Base-by-base conservation (phyloP, 352 stramenopile species). In the Globisporangium emineosum region DNA sequence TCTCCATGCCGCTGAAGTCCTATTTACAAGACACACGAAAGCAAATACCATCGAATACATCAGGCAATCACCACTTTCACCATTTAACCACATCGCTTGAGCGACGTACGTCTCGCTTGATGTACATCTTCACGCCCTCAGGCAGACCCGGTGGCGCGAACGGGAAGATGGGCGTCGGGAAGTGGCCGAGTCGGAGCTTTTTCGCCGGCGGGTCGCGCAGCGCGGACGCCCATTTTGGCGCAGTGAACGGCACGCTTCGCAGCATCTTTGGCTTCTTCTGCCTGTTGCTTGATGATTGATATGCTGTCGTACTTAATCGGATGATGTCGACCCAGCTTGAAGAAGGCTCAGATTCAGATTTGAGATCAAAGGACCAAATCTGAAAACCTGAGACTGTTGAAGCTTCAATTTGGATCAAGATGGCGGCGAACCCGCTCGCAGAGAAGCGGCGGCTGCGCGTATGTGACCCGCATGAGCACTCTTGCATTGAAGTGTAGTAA, bases 1-100 rank as follows among this genome's bases (percentile, higher is more conserved):
- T 91, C 72, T 98, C 93, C 29, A 94, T 72, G 1, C 93, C 94
- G 61, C 86, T 94, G 60, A 93, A 94, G 60, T 94, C 86, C 79
- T 89, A 55, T 15, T 43, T 21, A n/a, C n/a, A n/a, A n/a, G n/a
- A 12, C 10, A 9, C 29, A 33, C 33, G 40, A n/a, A 5, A 17
- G 37, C 15, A 57, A 23, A 25, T 21, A 17, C 5, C 6, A 54
- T 30, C 15, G 15, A 10, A 37, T 15, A 32, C n/a, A n/a, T n/a
- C n/a, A n/a, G n/a, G n/a, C n/a, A 3, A 55, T 43, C n/a, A 65
- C 27, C 23, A 27, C 5, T 29, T 4, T 10, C 9, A n/a, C 5
- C 19, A 19, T 27, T 32, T 19, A 23, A n/a, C 33, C 21, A 17
- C 25, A 4, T 2, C 19, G n/a, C 19, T 58, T 32, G 21, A 29